These are phyloP conservation scores for Codiaeum variegatum DNA, from an alignment of 441 rosid genomes.

Conservation along the genomic window DNA sequence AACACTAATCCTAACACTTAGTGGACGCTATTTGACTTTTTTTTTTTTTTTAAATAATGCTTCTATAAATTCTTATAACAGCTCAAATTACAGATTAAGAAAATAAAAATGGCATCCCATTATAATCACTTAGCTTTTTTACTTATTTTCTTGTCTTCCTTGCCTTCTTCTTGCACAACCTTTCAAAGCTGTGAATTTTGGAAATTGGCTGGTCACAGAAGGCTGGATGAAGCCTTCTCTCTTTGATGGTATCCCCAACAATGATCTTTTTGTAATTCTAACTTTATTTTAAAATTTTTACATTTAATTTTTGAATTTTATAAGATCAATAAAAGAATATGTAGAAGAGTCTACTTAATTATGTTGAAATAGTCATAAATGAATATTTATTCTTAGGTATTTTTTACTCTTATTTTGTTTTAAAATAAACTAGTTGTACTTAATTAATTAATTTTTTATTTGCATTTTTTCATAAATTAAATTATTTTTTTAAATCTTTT, in stretches of 20 bases:
- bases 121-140: background rate
- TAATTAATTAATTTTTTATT: no score
- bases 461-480: no score
- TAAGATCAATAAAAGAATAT: background rate
- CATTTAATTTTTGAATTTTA: background rate
- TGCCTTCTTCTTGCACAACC: constrained; percentile 22
- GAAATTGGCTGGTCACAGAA: constrained; percentile 42
- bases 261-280: constrained; percentile 34
- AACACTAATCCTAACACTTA: no score
- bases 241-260: constrained; percentile 32
- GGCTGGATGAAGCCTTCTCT: constrained; percentile 42
- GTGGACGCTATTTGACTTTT: no score
- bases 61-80: background rate
- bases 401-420: no score
- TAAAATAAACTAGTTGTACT: no score
- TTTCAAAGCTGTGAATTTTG: constrained; percentile 33
- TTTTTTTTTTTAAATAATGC: background rate
- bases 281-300: background rate
- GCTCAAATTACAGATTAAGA: no score
- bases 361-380: no score
- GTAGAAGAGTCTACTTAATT: background rate
- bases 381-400: no score
- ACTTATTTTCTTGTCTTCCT: constrained; percentile 7
- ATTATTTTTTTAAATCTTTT: no score
- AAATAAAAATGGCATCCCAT: background rate